Conservation (phyloP, 2,329 filamentous ascomycete species). For the Penicillium aurantiogriseum region DNA sequence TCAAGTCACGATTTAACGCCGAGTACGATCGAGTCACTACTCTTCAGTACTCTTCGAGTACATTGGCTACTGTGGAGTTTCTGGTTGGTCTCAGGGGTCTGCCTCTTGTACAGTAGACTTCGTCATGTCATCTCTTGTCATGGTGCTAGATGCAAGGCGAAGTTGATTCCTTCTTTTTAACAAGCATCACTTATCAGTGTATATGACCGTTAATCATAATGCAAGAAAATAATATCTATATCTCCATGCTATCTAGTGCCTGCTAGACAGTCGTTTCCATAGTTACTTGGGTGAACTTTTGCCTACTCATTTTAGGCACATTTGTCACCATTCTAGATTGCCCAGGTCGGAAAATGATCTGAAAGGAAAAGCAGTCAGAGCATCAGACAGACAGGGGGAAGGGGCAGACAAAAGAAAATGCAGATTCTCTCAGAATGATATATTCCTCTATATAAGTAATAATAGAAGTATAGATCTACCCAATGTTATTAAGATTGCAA, state of each 20-base stretch:
- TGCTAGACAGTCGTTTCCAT: not conserved
- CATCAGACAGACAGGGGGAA: not conserved
- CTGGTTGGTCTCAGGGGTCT: slow-evolving; percentile 8
- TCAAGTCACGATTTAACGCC: slow-evolving; percentile 20
- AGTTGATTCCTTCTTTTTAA: slow-evolving; percentile 6
- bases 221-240: not conserved
- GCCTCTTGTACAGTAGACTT: slow-evolving; percentile 19
- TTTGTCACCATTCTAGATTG: not conserved
- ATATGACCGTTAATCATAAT: slow-evolving; percentile 26
- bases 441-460: not conserved
- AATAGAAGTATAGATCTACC: not conserved
- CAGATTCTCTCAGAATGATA: not conserved
- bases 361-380: not conserved
- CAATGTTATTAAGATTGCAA: not conserved
- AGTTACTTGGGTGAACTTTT: not conserved
- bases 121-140: slow-evolving; percentile 1
- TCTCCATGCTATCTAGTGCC: not conserved
- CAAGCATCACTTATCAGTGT: slow-evolving; percentile 25
- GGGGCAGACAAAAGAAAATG: too few relatives aligned
- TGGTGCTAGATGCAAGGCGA: not conserved
- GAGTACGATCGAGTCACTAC: slow-evolving; percentile 5
- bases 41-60: slow-evolving; percentile 2
- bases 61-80: slow-evolving; percentile 17
- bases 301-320: not conserved
- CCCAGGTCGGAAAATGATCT: not conserved